Conservation (phyloP, 805 yeast genomes). For the Barnettozyma vustinii region DNA sequence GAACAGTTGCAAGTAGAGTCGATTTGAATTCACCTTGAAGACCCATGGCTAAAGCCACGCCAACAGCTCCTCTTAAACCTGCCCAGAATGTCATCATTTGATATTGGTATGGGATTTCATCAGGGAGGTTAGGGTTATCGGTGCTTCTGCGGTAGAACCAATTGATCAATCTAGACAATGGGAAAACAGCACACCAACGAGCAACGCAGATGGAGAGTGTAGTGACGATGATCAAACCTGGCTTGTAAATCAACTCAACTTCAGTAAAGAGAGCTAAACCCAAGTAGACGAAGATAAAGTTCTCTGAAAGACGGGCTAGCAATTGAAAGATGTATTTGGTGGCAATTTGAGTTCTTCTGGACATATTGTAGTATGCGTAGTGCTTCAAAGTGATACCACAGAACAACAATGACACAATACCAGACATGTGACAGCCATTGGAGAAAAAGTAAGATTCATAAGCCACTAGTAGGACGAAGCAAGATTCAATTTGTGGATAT, state of each 20-base stretch:
- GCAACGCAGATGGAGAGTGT: constrained; percentile 89
- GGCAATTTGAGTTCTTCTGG: constrained; percentile 93
- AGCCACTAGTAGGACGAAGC: constrained; percentile 83
- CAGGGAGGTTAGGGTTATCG: constrained; percentile 50
- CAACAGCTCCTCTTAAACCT: constrained; percentile 97
- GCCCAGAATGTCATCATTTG: constrained; percentile 99
- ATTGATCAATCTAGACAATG: constrained; percentile 78
- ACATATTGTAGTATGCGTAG: constrained; percentile 96
- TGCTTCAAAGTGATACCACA: constrained; percentile 97
- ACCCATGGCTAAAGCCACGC: constrained; percentile 98
- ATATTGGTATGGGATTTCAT: constrained; percentile 90
- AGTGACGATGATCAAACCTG: constrained; percentile 84
- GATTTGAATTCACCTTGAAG: constrained; percentile 89
- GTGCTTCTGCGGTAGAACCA: constrained; percentile 63
- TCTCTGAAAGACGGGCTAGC: constrained; percentile 91
- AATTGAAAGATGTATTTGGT: constrained; percentile 92
- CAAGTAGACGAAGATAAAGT: constrained; percentile 90
- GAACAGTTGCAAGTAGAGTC: constrained; percentile 85
- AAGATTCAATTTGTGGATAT: constrained; percentile 96
- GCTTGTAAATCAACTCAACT: constrained; percentile 92
- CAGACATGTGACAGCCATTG: constrained; percentile 99
- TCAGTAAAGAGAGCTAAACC: constrained; percentile 95
- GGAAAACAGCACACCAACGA: constrained; percentile 97
- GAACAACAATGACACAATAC: constrained; percentile 88
- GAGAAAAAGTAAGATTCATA: constrained; percentile 96